phyloP scores from a whole-genome alignment of 2,329 filamentous ascomycete species.

The Botrytis sinoallii region DNA sequence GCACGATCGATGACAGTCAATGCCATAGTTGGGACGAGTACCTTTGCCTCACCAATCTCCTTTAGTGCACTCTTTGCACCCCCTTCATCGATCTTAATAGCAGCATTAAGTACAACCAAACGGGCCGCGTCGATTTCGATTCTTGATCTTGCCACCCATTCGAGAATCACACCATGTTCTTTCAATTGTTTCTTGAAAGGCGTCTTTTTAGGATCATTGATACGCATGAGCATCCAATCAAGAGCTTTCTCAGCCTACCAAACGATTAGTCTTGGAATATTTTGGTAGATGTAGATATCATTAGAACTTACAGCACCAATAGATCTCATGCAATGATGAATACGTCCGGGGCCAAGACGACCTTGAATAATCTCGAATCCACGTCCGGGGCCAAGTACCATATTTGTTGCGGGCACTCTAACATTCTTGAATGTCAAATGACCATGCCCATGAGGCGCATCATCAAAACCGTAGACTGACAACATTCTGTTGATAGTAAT shows the following conservation, averaged over 20 bases:
- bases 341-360: conserved; percentile 88
- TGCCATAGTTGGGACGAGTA: conserved; percentile 78
- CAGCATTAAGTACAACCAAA: conserved; percentile 87
- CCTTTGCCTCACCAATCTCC: conserved; percentile 94
- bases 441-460: conserved; percentile 96
- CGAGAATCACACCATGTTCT: conserved; percentile 90
- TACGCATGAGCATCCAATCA: conserved; percentile 90
- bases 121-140: conserved; percentile 93
- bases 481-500: conserved; percentile 95
- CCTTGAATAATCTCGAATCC: conserved; percentile 99
- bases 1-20: conserved; percentile 90
- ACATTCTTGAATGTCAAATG: conserved; percentile 89
- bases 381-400: conserved; percentile 88
- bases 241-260: conserved; percentile 75
- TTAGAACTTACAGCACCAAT: conserved; percentile 68
- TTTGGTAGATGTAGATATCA: neutral
- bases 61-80: conserved; percentile 86
- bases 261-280: conserved; percentile 23
- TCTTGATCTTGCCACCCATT: conserved; percentile 88
- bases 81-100: conserved; percentile 86
- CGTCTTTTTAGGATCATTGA: conserved; percentile 88
- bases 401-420: conserved; percentile 76
- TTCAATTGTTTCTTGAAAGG: conserved; percentile 85
- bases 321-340: conserved; percentile 95
- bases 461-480: conserved; percentile 91